These are phyloP conservation scores for Yamadazyma aaseri DNA, from an alignment of 1,139 yeast genomes.

Conservation along the genomic window DNA sequence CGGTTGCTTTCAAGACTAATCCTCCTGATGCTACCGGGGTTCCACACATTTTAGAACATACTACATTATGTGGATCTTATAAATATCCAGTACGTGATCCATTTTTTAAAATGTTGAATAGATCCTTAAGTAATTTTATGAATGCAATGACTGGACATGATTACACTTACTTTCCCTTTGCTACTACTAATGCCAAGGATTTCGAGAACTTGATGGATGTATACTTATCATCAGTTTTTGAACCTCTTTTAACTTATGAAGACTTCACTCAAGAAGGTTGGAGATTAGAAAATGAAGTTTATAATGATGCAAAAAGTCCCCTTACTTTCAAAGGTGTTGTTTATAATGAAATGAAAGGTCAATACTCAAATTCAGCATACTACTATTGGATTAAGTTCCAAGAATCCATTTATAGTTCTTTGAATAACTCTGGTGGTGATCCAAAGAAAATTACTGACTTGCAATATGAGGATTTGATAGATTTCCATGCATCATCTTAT, in stretches of 20 bases:
- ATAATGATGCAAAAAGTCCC: constrained; percentile 57
- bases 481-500: constrained; percentile 71
- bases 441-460: constrained; percentile 77
- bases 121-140: constrained; percentile 89
- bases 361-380: constrained; percentile 85
- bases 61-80: constrained; percentile 89
- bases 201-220: constrained; percentile 83
- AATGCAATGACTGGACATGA: constrained; percentile 99
- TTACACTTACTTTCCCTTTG: constrained; percentile 92
- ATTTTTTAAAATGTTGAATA: constrained; percentile 91
- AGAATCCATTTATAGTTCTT: constrained; percentile 78
- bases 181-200: constrained; percentile 85
- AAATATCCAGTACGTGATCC: constrained; percentile 96
- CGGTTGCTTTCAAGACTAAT: constrained; percentile 87
- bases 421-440: constrained; percentile 94
- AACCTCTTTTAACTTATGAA: constrained; percentile 71
- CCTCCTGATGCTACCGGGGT: constrained; percentile 94
- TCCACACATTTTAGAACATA: constrained; percentile 94
- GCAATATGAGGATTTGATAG: constrained; percentile 68
- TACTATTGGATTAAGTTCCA: constrained; percentile 82
- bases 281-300: constrained; percentile 79
- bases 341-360: constrained; percentile 98
- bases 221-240: constrained; percentile 82
- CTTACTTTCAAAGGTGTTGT: constrained; percentile 91
- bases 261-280: constrained; percentile 98